Conservation (phyloP, 768 basidiomycete species). For the Suillus discolor region DNA sequence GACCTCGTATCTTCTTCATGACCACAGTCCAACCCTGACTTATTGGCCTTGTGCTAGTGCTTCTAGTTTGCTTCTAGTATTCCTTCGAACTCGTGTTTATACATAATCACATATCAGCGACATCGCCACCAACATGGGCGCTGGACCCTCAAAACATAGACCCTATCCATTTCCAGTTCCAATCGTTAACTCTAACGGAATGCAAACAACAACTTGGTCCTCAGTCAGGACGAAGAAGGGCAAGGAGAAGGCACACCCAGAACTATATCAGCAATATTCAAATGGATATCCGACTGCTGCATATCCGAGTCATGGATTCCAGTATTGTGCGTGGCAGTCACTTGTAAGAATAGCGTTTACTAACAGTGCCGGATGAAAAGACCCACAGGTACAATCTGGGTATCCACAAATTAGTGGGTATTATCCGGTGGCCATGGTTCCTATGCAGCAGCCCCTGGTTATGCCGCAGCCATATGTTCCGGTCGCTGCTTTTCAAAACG, state of each 20-base stretch:
- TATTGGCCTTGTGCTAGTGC: neutral
- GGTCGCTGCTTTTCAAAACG: slow-evolving; percentile 23
- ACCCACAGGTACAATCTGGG: slow-evolving; percentile 24
- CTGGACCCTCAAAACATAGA: slow-evolving; percentile 22
- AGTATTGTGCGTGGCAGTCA: slow-evolving; percentile 25
- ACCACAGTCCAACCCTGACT: neutral
- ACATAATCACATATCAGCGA: slow-evolving; percentile 4
- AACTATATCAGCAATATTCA: slow-evolving; percentile 19
- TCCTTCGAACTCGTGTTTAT: slow-evolving; percentile 5
- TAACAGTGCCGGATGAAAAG: slow-evolving; percentile 20
- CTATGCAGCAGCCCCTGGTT: slow-evolving; percentile 29
- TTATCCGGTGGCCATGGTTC: slow-evolving; percentile 29
- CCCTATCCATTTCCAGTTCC: slow-evolving; percentile 22
- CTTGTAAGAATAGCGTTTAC: slow-evolving; percentile 6
- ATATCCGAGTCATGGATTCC: slow-evolving; percentile 15
- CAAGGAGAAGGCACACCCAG: slow-evolving; percentile 20
- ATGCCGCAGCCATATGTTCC: slow-evolving; percentile 32
- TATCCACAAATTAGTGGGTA: slow-evolving; percentile 27
- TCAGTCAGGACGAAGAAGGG: slow-evolving; percentile 21
- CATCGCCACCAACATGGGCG: slow-evolving; percentile 21
- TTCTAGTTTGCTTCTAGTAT: neutral
- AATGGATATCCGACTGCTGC: slow-evolving; percentile 12
- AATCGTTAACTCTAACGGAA: slow-evolving; percentile 11
- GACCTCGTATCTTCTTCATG: neutral
- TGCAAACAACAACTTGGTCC: slow-evolving; percentile 25